These are phyloP conservation scores for Dothiorella sarmentorum DNA, from an alignment of 2,329 filamentous ascomycete species.

Conservation along the genomic window DNA sequence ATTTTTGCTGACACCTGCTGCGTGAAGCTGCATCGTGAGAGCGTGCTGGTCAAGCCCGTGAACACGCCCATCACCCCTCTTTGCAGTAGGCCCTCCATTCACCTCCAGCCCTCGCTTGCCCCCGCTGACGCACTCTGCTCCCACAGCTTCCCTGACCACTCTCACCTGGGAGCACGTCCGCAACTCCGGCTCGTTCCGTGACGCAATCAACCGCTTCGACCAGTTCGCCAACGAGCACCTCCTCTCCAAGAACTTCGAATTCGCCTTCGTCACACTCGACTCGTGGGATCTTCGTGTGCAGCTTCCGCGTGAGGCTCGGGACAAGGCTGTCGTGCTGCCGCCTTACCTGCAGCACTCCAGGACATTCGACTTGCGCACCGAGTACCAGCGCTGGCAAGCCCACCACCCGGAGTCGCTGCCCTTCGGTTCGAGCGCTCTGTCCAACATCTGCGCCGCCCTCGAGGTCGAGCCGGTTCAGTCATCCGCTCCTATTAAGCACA, in stretches of 20 bases:
- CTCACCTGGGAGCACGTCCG: slow-evolving; percentile 99
- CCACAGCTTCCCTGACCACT: slow-evolving; percentile 86
- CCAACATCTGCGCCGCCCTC: slow-evolving; percentile 96
- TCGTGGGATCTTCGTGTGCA: slow-evolving; percentile 98
- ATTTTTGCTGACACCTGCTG: slow-evolving; percentile 31
- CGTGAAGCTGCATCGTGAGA: slow-evolving; percentile 83
- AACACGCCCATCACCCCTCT: slow-evolving; percentile 98
- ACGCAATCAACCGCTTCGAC: slow-evolving; percentile 94
- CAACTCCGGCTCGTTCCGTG: slow-evolving; percentile 93
- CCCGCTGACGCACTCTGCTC: slow-evolving; percentile 29
- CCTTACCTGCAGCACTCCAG: slow-evolving; percentile 97
- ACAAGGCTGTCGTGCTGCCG: slow-evolving; percentile 95
- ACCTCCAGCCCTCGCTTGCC: slow-evolving; percentile 6
- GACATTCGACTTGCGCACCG: slow-evolving; percentile 92
- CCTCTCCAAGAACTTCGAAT: slow-evolving; percentile 86
- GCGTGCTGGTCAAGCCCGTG: slow-evolving; percentile 94
- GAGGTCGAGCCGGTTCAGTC: slow-evolving; percentile 98
- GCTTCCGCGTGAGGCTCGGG: slow-evolving; percentile 92
- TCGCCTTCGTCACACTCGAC: slow-evolving; percentile 97
- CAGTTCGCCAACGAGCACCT: slow-evolving; percentile 90
- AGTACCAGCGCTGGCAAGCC: slow-evolving; percentile 98
- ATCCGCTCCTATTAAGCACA: slow-evolving; percentile 97
- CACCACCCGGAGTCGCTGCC: slow-evolving; percentile 97
- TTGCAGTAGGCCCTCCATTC: slow-evolving; percentile 71
- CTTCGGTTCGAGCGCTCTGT: slow-evolving; percentile 90